Evolutionary conservation across 2,329 filamentous ascomycete genomes (phyloP), one percentile per base, ranked within the genome.

Genomic region (Escovopsis sp.): DNA sequence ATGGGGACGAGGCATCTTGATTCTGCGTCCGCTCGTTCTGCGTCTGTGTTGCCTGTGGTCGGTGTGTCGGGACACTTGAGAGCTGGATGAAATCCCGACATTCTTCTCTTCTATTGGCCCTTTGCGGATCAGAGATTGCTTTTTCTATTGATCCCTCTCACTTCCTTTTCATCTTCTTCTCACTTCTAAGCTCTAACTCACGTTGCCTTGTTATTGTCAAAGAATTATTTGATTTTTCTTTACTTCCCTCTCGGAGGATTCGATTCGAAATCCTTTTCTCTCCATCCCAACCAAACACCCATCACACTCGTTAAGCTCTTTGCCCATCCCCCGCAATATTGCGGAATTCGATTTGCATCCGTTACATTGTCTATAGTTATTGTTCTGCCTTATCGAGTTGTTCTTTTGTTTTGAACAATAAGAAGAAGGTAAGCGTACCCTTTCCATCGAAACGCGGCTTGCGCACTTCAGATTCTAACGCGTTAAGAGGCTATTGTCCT

Each of bases 151-250:
- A n/a, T 15, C 35, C 35, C 39, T 31, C 38, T 16, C 35, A 37
- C 32, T 12, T 34, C 12, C 24, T 16, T 11, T 10, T 41, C 44
- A 39, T 38, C 40, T 41, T 39, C 33, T 33, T 39, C 31, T 43
- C 41, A 41, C 38, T 39, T 43, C 27, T 29, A 27, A 11, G 37
- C 39, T 40, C 31, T 36, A 37, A 27, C 14, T 24, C 30, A 32
- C 30, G 29, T 39, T 39, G 25, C 15, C 43, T 37, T 40, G 43
- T 39, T 15, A 29, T 34, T 37, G n/a, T 31, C 37, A 40, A 30
- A 8, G 9, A 4, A 20, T 35, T 29, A 16, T 33, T 40, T 39
- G 16, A 7, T 25, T 39, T 29, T 42, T 14, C 31, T 34, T 24
- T 30, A 15, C 14, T 25, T 24, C 33, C 32, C 37, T 12, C 37